A percentile compares a stretch with the other conserved stretches of the same genome.
Evolutionary conservation across 1,284 basidiomycete genomes (phyloP).

Genomic region (Sphaerobolus stellatus): DNA sequence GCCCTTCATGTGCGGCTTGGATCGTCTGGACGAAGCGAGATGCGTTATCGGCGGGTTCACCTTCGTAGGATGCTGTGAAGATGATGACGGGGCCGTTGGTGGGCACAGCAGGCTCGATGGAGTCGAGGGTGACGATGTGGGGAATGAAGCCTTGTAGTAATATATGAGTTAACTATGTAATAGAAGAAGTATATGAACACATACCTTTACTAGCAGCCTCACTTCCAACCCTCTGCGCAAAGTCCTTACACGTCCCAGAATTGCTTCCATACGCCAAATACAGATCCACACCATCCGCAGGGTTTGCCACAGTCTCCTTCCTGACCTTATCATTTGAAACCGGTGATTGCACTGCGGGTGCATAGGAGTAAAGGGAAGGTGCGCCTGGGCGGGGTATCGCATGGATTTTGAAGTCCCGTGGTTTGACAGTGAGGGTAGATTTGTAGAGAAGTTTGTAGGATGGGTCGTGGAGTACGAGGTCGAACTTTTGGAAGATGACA

Average conservation of each 20-base stretch:
- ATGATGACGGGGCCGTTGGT: conserved; percentile 49
- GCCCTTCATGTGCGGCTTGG: conserved; percentile 25
- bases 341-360: not conserved
- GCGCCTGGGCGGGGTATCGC: conserved; percentile 34
- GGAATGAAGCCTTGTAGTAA: conserved; percentile 41
- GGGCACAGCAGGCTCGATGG: conserved; percentile 39
- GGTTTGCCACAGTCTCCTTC: not conserved
- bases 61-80: conserved; percentile 54
- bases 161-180: not conserved
- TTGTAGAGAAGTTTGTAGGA: conserved; percentile 46
- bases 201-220: conserved; percentile 41
- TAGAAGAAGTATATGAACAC: conserved; percentile 7
- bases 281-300: conserved; percentile 23
- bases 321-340: not conserved
- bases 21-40: conserved; percentile 47
- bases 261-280: conserved; percentile 51
- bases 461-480: conserved; percentile 43
- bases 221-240: conserved; percentile 47
- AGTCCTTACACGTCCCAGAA: conserved; percentile 51
- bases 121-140: conserved; percentile 44
- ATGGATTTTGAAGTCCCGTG: conserved; percentile 41
- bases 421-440: conserved; percentile 51
- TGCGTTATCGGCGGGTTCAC: conserved; percentile 51
- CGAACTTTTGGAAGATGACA: conserved; percentile 44
- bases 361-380: conserved; percentile 12